A percentile compares a stretch with the other conserved stretches of the same genome.
Conservation (phyloP, 768 basidiomycete genomes). For the Suillus subluteus region DNA sequence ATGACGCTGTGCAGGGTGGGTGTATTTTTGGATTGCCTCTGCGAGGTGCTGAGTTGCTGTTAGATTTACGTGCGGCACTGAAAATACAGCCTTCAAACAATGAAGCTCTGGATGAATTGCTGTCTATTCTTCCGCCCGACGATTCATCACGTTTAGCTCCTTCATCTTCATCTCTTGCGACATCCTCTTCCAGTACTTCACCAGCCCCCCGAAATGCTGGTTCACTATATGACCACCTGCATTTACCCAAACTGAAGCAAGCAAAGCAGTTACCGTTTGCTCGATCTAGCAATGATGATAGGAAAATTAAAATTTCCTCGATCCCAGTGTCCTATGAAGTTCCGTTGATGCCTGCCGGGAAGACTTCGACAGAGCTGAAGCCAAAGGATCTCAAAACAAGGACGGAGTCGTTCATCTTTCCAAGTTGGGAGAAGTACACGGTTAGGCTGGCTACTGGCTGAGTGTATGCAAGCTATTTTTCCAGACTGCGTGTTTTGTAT, state of each 20-base stretch:
- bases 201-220: constrained; percentile 13
- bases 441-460: constrained; percentile 44
- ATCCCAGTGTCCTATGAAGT: constrained; percentile 48
- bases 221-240: constrained; percentile 32
- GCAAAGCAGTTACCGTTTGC: constrained; percentile 57
- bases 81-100: constrained; percentile 64
- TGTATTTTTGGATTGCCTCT: background rate
- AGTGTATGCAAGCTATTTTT: background rate
- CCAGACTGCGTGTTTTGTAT: background rate
- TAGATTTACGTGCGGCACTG: constrained; percentile 66
- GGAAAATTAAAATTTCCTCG: constrained; percentile 54
- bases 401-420: constrained; percentile 54
- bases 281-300: constrained; percentile 52
- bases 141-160: constrained; percentile 16
- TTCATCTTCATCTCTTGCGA: constrained; percentile 24
- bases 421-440: constrained; percentile 69
- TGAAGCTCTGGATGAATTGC: constrained; percentile 63
- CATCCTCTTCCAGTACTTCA: constrained; percentile 34
- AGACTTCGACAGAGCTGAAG: constrained; percentile 26
- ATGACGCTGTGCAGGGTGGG: constrained; percentile 65
- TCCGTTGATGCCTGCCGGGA: constrained; percentile 23
- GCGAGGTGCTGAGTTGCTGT: background rate
- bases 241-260: constrained; percentile 44
- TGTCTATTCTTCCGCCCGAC: constrained; percentile 37
- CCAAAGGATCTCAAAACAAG: constrained; percentile 35